These are phyloP conservation scores for Paecilomyces sp. DNA, from an alignment of 2,329 filamentous ascomycete genomes.

Conservation along the genomic window DNA sequence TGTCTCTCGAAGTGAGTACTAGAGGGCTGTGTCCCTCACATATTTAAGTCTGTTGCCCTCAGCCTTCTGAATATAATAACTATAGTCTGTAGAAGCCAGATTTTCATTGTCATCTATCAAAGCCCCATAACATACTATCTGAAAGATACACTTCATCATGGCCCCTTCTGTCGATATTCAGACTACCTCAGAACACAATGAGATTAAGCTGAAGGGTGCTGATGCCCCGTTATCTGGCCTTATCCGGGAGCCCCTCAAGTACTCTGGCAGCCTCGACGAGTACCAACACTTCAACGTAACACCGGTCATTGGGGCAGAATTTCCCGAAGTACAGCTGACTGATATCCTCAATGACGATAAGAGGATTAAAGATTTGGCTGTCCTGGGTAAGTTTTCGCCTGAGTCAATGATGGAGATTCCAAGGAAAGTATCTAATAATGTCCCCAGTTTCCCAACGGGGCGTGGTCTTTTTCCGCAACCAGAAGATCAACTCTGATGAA, in stretches of 20 bases:
- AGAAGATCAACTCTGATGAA: conserved; percentile 3
- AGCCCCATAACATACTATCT: background rate
- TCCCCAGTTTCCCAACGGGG: conserved; percentile 38
- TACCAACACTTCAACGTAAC: conserved; percentile 36
- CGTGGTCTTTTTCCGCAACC: conserved; percentile 19
- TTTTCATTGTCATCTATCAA: background rate
- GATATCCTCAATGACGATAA: conserved; percentile 30
- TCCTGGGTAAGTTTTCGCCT: conserved; percentile 5
- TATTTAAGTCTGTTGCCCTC: background rate
- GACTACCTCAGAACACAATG: background rate
- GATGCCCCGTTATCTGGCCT: background rate
- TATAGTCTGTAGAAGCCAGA: background rate
- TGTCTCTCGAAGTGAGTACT: background rate
- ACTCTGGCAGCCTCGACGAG: conserved; percentile 26
- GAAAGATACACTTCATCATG: background rate
- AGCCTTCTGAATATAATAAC: background rate
- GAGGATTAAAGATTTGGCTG: conserved; percentile 31
- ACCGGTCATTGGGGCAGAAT: conserved; percentile 41
- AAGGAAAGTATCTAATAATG: background rate
- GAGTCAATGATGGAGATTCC: background rate
- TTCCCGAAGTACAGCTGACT: conserved; percentile 22
- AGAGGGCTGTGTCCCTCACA: background rate
- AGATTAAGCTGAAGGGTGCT: background rate
- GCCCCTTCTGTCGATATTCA: background rate
- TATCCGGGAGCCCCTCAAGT: conserved; percentile 17